phyloP scores from a whole-genome alignment of 2,329 filamentous ascomycete genomes.

The Aspergillus pseudotamarii region DNA sequence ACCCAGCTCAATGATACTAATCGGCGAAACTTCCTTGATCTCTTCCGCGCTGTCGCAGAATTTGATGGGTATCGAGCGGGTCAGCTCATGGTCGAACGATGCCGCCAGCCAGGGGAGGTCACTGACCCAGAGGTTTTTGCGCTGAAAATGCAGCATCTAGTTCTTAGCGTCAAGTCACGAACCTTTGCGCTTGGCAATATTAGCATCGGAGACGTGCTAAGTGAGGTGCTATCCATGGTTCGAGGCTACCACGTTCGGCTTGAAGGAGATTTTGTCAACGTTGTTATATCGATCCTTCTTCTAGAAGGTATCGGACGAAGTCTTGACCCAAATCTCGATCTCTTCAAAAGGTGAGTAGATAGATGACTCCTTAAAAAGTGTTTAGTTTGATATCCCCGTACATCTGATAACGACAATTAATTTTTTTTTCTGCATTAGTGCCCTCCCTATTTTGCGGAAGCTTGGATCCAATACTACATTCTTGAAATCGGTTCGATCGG shows the following conservation, averaged over 20 bases:
- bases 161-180: conserved; percentile 83
- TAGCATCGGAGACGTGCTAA: conserved; percentile 93
- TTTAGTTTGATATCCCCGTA: not conserved
- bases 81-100: conserved; percentile 93
- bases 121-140: conserved; percentile 89
- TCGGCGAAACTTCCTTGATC: conserved; percentile 85
- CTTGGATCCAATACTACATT: conserved; percentile 66
- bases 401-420: not conserved
- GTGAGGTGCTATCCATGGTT: conserved; percentile 89
- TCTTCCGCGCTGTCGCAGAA: conserved; percentile 94
- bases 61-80: conserved; percentile 97
- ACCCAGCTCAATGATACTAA: conserved; percentile 90
- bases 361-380: not conserved
- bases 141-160: conserved; percentile 94
- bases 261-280: conserved; percentile 97
- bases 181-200: conserved; percentile 92
- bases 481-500: conserved; percentile 65
- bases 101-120: conserved; percentile 87
- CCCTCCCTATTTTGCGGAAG: conserved; percentile 85
- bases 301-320: conserved; percentile 91
- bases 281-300: conserved; percentile 90
- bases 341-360: conserved; percentile 68
- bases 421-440: conserved; percentile 55
- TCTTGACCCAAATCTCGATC: conserved; percentile 82
- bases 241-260: conserved; percentile 87